Percentiles rank a stretch among this genome's conserved stretches.
These are phyloP conservation scores for Ziziphus jujuba DNA, from an alignment of 306 rosid species.

Conservation along the genomic window DNA sequence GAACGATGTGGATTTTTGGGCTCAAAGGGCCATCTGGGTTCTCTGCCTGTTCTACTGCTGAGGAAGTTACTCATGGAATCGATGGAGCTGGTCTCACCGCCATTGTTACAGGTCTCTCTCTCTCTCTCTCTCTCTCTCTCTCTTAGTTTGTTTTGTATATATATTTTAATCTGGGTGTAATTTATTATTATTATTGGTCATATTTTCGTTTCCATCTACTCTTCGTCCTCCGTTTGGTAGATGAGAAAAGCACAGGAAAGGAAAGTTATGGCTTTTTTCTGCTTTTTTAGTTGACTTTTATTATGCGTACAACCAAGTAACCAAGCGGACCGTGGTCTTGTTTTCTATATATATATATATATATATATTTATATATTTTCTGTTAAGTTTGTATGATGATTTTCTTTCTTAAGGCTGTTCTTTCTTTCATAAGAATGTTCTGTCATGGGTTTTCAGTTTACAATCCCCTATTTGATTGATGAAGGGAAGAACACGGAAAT, in stretches of 20 bases:
- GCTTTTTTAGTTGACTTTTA: background rate
- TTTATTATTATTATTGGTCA: background rate
- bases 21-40: constrained; percentile 60
- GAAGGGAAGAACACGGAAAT: too few relatives aligned
- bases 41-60: constrained; percentile 50
- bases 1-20: constrained; percentile 51
- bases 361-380: too few relatives aligned
- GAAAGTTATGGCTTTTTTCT: background rate
- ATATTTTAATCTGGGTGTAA: background rate
- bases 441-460: background rate
- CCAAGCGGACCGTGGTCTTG: background rate
- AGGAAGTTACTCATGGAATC: constrained; percentile 51
- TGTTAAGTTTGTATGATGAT: background rate
- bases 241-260: background rate
- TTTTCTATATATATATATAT: background rate
- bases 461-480: background rate
- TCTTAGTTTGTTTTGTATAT: too few relatives aligned
- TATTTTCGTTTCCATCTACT: background rate
- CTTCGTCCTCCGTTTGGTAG: constrained; percentile 1
- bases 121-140: too few relatives aligned
- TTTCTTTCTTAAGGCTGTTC: background rate
- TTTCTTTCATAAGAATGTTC: background rate
- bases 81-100: constrained; percentile 56
- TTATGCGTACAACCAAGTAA: too few relatives aligned
- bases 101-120: constrained; percentile 56